Evolutionary conservation across 768 basidiomycete genomes (phyloP).

Genomic region (Lactarius pseudohatsudake): DNA sequence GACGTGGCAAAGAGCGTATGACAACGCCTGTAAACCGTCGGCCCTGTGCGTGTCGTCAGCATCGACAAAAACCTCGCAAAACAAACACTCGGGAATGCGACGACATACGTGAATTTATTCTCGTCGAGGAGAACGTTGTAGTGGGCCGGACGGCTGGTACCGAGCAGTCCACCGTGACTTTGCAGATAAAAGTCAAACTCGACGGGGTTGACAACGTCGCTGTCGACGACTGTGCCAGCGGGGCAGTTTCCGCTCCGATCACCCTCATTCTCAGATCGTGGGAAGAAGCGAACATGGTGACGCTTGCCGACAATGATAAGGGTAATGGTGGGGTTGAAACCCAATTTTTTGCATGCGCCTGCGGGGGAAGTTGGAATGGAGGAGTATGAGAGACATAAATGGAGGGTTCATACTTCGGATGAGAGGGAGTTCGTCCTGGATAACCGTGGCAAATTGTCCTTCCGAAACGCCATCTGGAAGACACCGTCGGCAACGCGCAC

Average conservation of each 20-base stretch:
- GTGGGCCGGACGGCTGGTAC: constrained; percentile 70
- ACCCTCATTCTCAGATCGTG: constrained; percentile 41
- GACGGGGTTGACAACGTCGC: constrained; percentile 63
- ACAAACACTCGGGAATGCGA: not conserved
- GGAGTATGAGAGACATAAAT: not conserved
- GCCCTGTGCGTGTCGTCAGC: constrained; percentile 41
- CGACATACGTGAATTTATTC: constrained; percentile 58
- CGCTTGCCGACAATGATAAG: constrained; percentile 80
- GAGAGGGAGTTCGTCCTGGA: constrained; percentile 58
- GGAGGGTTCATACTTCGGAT: constrained; percentile 49
- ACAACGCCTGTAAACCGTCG: constrained; percentile 65
- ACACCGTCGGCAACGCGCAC: not conserved
- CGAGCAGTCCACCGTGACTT: constrained; percentile 74
- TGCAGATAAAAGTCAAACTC: constrained; percentile 80
- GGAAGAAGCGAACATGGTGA: constrained; percentile 68
- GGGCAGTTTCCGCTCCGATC: constrained; percentile 73
- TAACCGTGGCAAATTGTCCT: constrained; percentile 48
- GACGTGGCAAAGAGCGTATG: constrained; percentile 78
- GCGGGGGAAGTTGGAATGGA: constrained; percentile 1
- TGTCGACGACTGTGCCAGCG: constrained; percentile 78
- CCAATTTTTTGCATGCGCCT: constrained; percentile 64
- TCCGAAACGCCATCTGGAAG: constrained; percentile 53
- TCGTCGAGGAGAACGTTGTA: constrained; percentile 54
- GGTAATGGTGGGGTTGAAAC: constrained; percentile 66
- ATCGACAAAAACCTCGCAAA: not conserved